Base-by-base conservation (phyloP, 495 filamentous ascomycete species). In the Neurospora tetrasperma region DNA sequence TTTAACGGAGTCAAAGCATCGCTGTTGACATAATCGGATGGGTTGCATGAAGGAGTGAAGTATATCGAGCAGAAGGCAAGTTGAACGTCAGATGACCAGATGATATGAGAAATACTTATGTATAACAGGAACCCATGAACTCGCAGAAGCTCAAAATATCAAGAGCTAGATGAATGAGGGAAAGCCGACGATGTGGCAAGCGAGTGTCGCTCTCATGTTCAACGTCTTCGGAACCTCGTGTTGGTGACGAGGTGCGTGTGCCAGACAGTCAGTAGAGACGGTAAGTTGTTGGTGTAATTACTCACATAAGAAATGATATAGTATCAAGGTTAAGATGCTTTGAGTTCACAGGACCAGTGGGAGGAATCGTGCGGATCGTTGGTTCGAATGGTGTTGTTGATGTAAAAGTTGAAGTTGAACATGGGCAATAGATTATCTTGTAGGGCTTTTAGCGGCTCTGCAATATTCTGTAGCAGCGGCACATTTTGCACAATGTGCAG, bases 121-220 rank as follows among this genome's bases (percentile, higher is more conserved):
- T 20, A 4, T 1, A 4, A n/a, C 43, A 2, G 4, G 3, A 3
- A n/a, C 10, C 6, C 9, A 0, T 9, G n/a, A 1, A 9, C 10
- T 0, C 0, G 0, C 7, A 1, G 43, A 9, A n/a, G 0, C 2
- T 9, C 7, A 8, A 12, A 54, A 6, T 12, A 20, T 5, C 1
- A 0, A 6, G 4, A 3, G 7, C 54, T 0, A 1, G 23, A 0
- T 31, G 23, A 16, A 4, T 0, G 23, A 62, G 54, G 14, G 0
- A 0, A 2, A 9, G 0, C 6, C 2, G 2, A 12, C 14, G 14
- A 18, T 16, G 0, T 35, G 0, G 0, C 1, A 12, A 62, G 27
- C 5, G 54, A 62, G 54, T 62, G 54, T 62, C 54, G 2, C 54
- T 35, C 27, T 2, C 4, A 9, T 4, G 54, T 9, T 9, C 2